Percentiles rank a stretch among this genome's conserved stretches.
These are phyloP conservation scores for Salix brachista DNA, from an alignment of 345 rosid species.

Conservation along the genomic window DNA sequence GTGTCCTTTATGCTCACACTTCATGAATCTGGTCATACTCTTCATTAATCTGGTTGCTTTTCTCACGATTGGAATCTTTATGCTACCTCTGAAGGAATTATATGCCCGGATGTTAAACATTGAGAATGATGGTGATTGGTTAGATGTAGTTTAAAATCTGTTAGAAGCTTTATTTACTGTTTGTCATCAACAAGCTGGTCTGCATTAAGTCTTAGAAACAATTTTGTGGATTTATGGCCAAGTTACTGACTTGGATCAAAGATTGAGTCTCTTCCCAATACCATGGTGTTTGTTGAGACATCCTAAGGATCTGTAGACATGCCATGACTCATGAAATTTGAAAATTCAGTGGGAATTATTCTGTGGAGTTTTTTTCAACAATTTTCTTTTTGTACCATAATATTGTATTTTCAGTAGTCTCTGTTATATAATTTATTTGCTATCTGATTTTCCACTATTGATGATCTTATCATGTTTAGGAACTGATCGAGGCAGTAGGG, in stretches of 20 bases:
- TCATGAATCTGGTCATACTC: not conserved
- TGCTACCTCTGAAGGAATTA: too few species aligned
- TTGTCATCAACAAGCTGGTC: not conserved
- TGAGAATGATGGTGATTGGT: not conserved
- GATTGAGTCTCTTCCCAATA: not conserved
- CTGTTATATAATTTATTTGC: not conserved
- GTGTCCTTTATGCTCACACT: not conserved
- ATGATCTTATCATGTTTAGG: constrained; percentile 40
- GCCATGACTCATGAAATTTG: not conserved
- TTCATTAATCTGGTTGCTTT: not conserved
- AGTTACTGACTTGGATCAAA: not conserved
- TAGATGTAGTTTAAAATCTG: not conserved
- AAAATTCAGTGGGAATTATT: not conserved
- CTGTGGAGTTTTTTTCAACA: not conserved
- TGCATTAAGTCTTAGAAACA: not conserved
- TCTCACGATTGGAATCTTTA: not conserved
- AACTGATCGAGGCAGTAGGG: constrained; percentile 59
- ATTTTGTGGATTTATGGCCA: not conserved
- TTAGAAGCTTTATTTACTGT: not conserved
- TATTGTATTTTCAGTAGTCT: constrained; percentile 3
- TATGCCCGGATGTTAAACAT: not conserved
- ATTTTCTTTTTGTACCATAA: not conserved
- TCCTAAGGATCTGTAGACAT: not conserved
- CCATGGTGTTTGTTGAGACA: not conserved
- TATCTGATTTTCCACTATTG: constrained; percentile 10